Evolutionary conservation across 805 yeast genomes (phyloP).

Genomic region (Starmerella geochares): DNA sequence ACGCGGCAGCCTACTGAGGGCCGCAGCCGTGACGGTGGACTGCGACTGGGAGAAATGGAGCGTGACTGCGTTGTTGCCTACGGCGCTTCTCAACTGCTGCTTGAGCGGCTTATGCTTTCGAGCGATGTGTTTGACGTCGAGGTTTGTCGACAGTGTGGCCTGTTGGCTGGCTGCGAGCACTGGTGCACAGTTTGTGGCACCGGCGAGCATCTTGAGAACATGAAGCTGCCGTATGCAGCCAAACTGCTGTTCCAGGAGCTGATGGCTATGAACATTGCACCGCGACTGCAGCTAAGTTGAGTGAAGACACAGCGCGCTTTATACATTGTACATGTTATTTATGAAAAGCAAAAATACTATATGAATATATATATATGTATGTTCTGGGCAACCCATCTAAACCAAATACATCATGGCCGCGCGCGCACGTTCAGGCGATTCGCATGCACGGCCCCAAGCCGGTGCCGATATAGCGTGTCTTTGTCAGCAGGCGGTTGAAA

Average conservation of each 20-base stretch:
- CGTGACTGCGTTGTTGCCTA: conserved; percentile 99
- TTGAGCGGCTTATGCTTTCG: conserved; percentile 90
- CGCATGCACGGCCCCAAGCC: too few relatives aligned
- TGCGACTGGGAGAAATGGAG: conserved; percentile 98
- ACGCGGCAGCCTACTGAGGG: conserved; percentile 99
- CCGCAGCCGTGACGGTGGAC: conserved; percentile 97
- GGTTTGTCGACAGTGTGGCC: conserved; percentile 84
- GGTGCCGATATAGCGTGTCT: neutral
- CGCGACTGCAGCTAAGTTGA: conserved; percentile 59
- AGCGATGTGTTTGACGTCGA: conserved; percentile 98
- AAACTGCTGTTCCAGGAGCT: conserved; percentile 93
- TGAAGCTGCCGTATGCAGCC: conserved; percentile 99
- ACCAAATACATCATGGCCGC: too few relatives aligned
- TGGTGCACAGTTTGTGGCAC: conserved; percentile 97
- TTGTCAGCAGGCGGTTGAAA: neutral
- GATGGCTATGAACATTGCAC: conserved; percentile 97
- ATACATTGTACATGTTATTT: neutral
- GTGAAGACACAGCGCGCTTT: too few relatives aligned
- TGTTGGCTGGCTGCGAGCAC: conserved; percentile 83
- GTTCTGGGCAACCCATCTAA: neutral
- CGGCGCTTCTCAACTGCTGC: conserved; percentile 89
- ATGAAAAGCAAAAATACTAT: too few relatives aligned
- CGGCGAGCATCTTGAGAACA: conserved; percentile 72
- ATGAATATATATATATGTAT: too few relatives aligned
- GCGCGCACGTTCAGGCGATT: too few relatives aligned